phyloP scores from a whole-genome alignment of 345 rosid species.

The Pugionium cornutum region DNA sequence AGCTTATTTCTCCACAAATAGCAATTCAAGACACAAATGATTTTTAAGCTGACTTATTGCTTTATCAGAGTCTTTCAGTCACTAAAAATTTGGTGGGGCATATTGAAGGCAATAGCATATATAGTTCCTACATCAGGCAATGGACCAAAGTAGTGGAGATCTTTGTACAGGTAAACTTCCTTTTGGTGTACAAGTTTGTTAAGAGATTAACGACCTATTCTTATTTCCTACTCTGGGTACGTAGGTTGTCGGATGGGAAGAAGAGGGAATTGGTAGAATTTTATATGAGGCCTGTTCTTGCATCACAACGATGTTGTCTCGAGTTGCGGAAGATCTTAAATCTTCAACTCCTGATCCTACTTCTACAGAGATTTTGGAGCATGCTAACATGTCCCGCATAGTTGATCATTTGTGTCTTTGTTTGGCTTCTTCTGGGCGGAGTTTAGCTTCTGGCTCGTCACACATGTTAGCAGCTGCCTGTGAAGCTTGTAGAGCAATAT shows the following conservation, averaged over 20 bases:
- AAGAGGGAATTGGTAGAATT: conserved; percentile 67
- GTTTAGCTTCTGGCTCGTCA: conserved; percentile 76
- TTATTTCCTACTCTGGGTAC: conserved; percentile 29
- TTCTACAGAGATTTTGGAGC: conserved; percentile 67
- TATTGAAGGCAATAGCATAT: conserved; percentile 46
- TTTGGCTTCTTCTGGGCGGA: conserved; percentile 76
- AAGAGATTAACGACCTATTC: conserved; percentile 8
- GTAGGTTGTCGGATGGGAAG: conserved; percentile 67
- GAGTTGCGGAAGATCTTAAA: conserved; percentile 59
- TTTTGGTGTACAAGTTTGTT: conserved; percentile 16
- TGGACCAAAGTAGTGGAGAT: conserved; percentile 87
- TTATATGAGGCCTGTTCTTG: conserved; percentile 73
- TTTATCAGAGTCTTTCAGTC: conserved; percentile 73
- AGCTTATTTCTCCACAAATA: not conserved
- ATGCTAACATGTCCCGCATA: conserved; percentile 75
- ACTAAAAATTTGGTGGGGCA: conserved; percentile 56
- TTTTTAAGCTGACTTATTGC: conserved; percentile 8
- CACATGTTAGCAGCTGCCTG: conserved; percentile 72
- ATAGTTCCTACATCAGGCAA: conserved; percentile 66
- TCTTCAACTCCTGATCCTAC: conserved; percentile 50
- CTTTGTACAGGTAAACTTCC: conserved; percentile 69
- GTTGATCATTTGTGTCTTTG: conserved; percentile 78
- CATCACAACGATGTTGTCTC: conserved; percentile 58
- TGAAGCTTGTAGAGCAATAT: conserved; percentile 81
- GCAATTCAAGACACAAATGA: conserved; percentile 5